A percentile compares a stretch with the other conserved stretches of the same genome.
These are phyloP conservation scores for Chytriomyces confervae DNA, from an alignment of 192 early-diverging fungal genomes.

Conservation along the genomic window DNA sequence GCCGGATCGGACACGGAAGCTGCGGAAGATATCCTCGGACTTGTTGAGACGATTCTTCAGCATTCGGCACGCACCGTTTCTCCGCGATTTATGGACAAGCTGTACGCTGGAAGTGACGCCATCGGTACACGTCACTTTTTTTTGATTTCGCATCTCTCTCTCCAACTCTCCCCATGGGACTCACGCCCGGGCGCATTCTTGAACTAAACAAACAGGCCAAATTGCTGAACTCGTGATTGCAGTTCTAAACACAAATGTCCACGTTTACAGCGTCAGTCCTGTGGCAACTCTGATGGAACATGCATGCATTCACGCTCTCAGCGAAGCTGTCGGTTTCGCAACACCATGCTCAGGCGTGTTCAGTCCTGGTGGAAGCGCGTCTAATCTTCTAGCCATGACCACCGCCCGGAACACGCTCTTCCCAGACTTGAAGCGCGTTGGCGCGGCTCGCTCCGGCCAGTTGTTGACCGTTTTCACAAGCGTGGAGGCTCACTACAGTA, in stretches of 20 bases:
- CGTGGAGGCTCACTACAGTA: constrained; percentile 73
- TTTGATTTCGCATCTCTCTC: not conserved
- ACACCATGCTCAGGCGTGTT: constrained; percentile 61
- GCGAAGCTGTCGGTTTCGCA: constrained; percentile 39
- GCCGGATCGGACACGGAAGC: not conserved
- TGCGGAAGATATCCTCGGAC: not conserved
- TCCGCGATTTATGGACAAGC: constrained; percentile 79
- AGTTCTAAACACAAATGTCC: constrained; percentile 77
- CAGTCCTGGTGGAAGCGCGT: constrained; percentile 76
- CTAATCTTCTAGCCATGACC: constrained; percentile 78
- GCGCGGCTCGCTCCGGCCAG: not conserved
- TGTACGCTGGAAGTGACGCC: constrained; percentile 78
- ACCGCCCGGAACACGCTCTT: constrained; percentile 72
- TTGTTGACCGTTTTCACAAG: constrained; percentile 73
- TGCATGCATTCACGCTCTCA: constrained; percentile 54
- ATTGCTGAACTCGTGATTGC: constrained; percentile 71
- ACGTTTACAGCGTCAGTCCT: constrained; percentile 78
- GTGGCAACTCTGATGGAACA: constrained; percentile 74
- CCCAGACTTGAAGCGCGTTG: constrained; percentile 58
- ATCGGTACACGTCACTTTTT: constrained; percentile 59
- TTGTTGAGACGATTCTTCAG: not conserved
- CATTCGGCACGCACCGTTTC: constrained; percentile 64
- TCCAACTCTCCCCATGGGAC: not conserved
- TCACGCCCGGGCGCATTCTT: not conserved
- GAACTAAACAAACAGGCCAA: not conserved